Percentiles rank a stretch among this genome's conserved stretches.
Conservation (phyloP, 208 protist species). For the Jaenimonas drosophilae region DNA sequence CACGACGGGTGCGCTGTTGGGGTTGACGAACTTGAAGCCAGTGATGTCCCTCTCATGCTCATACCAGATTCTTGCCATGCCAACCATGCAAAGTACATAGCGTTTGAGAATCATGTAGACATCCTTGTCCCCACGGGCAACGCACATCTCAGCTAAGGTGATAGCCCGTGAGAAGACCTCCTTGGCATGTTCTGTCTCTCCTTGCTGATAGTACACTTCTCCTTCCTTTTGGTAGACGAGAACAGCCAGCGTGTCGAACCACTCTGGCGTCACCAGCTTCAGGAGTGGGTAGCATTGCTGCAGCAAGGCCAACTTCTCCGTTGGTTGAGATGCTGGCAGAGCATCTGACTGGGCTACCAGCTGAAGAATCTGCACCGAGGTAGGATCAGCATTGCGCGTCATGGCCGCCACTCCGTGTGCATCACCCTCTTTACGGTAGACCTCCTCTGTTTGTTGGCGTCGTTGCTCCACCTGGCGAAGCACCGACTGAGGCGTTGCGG, state of each 20-base stretch:
- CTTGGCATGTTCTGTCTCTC: conserved; percentile 45
- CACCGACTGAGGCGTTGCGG: too few species aligned
- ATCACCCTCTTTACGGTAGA: background rate
- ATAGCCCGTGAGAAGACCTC: conserved; percentile 61
- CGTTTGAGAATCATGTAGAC: conserved; percentile 80
- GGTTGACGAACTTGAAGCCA: conserved; percentile 48
- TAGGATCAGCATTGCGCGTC: conserved; percentile 35
- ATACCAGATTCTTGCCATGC: conserved; percentile 72
- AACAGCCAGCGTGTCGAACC: conserved; percentile 60
- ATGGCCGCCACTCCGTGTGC: conserved; percentile 30
- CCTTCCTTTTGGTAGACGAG: conserved; percentile 75
- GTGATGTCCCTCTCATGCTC: conserved; percentile 59
- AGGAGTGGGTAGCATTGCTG: conserved; percentile 60
- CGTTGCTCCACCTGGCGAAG: too few species aligned
- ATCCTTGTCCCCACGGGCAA: conserved; percentile 66
- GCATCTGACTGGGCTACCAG: conserved; percentile 49
- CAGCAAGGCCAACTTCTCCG: conserved; percentile 36
- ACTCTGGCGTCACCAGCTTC: conserved; percentile 32
- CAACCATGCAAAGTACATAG: conserved; percentile 76
- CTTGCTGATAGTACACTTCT: conserved; percentile 42
- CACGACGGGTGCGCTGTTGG: conserved; percentile 14
- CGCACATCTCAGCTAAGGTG: conserved; percentile 60
- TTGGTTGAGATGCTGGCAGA: conserved; percentile 19
- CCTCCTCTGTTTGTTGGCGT: too few species aligned
- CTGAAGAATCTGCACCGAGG: conserved; percentile 42